Evolutionary conservation across 306 rosid species (phyloP).

Genomic region (Alnus glutinosa): DNA sequence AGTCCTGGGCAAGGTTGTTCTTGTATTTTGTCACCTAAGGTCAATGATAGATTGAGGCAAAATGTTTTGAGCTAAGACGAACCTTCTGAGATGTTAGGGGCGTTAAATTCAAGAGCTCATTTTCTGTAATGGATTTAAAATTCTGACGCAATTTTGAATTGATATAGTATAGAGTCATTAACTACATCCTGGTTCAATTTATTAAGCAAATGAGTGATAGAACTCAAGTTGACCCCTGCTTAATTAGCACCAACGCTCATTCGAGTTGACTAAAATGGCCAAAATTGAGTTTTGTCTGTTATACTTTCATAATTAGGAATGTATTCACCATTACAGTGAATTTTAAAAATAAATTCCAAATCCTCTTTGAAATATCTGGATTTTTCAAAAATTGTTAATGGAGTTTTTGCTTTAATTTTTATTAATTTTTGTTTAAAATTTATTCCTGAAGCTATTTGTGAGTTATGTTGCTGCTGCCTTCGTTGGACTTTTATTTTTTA

Average conservation of each 20-base stretch:
- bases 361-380: background rate
- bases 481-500: background rate
- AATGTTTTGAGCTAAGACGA: constrained; percentile 8
- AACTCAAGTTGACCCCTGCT: background rate
- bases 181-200: background rate
- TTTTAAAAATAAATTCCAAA: background rate
- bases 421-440: background rate
- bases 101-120: constrained; percentile 16
- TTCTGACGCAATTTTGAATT: background rate
- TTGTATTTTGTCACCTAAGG: background rate
- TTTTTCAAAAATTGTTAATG: background rate
- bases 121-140: background rate
- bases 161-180: background rate
- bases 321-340: background rate
- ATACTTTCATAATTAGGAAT: background rate
- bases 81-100: constrained; percentile 12
- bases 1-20: constrained; percentile 12
- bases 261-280: background rate
- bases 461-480: background rate
- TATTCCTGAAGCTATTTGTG: background rate
- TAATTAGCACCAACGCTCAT: background rate
- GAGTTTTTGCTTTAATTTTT: background rate
- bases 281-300: background rate
- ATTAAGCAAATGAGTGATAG: background rate
- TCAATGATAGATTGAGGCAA: background rate